Percentiles rank a stretch among this genome's conserved stretches.
Conservation (phyloP, 495 filamentous ascomycete genomes). For the Penicillium lagena region DNA sequence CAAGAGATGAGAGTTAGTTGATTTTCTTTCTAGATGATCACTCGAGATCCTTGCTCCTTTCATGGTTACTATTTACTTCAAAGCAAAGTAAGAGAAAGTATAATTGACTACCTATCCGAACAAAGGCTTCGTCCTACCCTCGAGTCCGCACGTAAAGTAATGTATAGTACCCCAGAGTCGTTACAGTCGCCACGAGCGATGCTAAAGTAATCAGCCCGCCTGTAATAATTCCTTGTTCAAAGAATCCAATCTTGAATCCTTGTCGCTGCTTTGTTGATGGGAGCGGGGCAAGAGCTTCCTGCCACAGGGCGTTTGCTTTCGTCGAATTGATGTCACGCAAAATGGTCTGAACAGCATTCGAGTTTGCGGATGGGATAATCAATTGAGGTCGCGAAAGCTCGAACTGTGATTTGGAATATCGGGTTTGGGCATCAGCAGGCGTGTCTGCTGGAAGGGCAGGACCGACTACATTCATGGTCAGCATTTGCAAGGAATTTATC, state of each 20-base stretch:
- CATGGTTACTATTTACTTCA: no score
- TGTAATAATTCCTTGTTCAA: conserved; percentile 45
- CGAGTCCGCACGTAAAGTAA: conserved; percentile 13
- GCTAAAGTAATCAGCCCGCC: conserved; percentile 23
- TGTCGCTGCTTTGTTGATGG: conserved; percentile 28
- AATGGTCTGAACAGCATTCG: conserved; percentile 8
- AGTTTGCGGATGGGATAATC: conserved; percentile 8
- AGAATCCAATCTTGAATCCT: conserved; percentile 40
- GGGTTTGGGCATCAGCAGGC: conserved; percentile 17
- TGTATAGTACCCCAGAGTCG: conserved; percentile 24
- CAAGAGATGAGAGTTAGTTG: no score
- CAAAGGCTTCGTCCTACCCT: neutral
- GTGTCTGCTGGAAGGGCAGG: conserved; percentile 29
- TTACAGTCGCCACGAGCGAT: conserved; percentile 17
- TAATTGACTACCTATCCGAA: no score
- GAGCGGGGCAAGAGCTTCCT: conserved; percentile 27
- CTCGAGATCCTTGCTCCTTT: no score
- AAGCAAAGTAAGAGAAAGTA: no score
- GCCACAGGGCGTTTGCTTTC: conserved; percentile 14
- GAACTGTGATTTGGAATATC: conserved; percentile 34
- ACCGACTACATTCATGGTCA: conserved; percentile 18
- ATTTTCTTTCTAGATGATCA: no score
- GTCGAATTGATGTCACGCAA: conserved; percentile 8
- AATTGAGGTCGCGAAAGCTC: conserved; percentile 34
- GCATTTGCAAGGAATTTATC: neutral